phyloP scores from a whole-genome alignment of 768 basidiomycete species.

The Gloeopeniophorella convolvens region DNA sequence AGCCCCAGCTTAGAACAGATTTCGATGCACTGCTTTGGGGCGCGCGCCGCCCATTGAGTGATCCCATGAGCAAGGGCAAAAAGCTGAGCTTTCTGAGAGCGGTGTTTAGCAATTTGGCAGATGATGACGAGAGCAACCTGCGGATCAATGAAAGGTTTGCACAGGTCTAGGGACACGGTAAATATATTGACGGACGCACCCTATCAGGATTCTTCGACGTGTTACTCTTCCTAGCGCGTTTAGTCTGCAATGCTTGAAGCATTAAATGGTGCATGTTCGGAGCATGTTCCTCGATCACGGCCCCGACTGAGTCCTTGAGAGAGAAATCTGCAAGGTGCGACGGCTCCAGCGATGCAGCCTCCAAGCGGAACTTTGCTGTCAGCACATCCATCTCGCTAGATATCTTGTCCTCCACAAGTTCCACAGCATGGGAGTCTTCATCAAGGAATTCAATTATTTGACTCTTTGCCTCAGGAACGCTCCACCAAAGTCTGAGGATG shows the following conservation, averaged over 20 bases:
- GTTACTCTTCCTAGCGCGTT: not conserved
- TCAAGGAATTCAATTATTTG: no score
- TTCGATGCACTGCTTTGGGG: not conserved
- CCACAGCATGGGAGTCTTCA: no score
- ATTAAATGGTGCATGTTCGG: not conserved
- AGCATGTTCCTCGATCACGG: not conserved
- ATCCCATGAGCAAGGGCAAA: not conserved
- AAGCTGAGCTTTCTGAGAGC: not conserved
- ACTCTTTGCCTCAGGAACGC: no score
- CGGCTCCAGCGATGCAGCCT: not conserved
- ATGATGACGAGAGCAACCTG: not conserved
- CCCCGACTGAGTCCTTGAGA: not conserved
- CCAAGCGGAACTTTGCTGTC: not conserved
- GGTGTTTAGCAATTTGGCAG: not conserved
- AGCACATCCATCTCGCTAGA: not conserved
- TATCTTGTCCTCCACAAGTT: not conserved
- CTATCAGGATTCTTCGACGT: not conserved
- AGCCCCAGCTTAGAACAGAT: not conserved
- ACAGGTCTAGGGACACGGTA: not conserved
- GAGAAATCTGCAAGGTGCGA: not conserved
- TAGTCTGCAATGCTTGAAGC: not conserved
- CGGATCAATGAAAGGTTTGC: not conserved
- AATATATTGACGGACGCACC: not conserved
- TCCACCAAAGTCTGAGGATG: no score
- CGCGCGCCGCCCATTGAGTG: not conserved